Base-by-base conservation (phyloP, 2,329 filamentous ascomycete species). In the Curvularia hawaiiensis region DNA sequence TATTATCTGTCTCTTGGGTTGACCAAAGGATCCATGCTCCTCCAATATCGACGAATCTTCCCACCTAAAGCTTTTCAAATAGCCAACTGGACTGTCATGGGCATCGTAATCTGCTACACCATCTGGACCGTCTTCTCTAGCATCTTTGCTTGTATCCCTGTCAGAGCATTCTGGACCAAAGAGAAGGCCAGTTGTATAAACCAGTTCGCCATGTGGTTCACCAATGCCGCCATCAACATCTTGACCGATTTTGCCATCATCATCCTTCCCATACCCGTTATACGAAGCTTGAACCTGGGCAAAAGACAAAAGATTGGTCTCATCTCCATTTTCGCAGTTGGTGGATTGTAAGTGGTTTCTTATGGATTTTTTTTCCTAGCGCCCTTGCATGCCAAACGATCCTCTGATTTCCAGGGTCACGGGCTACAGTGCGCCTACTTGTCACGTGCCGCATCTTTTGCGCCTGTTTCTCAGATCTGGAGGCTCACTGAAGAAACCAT, bases 281-380 rank as follows among this genome's bases (percentile, higher is more conserved):
- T 77, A 28, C 54, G 62, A 45, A 67, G 66, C 11, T 57, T 79
- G 46, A 74, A 72, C 18, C 64, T 79, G 22, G 69, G 72, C 10
- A 60, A 58, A 16, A 61, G 66, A 24, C 74, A 78, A 55, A 79
- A 78, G 58, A 57, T 70, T 38, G 72, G 73, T 9, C 61, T 79
- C 4, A 66, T 69, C 7, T 67, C 65, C 6, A 72, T 79, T 28
- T 79, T 79, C 48, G 70, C 72, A 7, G 61, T 79, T 11, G 77
- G 77, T 28, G 70, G 71, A 28, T 76, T 78, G 77, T 79, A 68
- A 69, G 75, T 74, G n/a, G 11, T 48, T 49, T 44, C 41, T 16
- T 44, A 35, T 22, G 10, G 20, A n/a, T 11, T n/a, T 49, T n/a
- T 20, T 22, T 31, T 31, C 4, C 30, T 31, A 1, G 16, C 18